Conservation (phyloP, 2,329 filamentous ascomycete genomes). For the Fonsecaea monophora region DNA sequence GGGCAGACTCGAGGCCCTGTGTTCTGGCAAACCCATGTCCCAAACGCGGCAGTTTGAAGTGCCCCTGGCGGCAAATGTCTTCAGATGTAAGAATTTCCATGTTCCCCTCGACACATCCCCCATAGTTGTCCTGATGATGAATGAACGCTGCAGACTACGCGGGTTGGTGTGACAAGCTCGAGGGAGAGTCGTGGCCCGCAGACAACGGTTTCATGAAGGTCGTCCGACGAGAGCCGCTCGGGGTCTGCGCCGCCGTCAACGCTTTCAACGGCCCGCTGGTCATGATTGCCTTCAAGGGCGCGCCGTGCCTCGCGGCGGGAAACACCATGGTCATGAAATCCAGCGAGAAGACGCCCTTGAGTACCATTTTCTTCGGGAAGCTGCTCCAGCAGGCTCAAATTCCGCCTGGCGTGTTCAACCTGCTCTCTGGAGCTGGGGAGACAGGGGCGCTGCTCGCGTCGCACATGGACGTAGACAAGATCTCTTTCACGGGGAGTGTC, state of each 20-base stretch:
- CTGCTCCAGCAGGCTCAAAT: slow-evolving; percentile 63
- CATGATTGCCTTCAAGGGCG: slow-evolving; percentile 58
- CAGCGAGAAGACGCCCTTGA: slow-evolving; percentile 65
- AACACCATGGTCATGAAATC: slow-evolving; percentile 65
- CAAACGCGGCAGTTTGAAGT: too few species aligned
- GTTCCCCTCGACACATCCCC: too few species aligned
- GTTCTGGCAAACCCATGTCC: too few species aligned
- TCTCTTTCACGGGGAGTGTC: too few species aligned
- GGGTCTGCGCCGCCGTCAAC: slow-evolving; percentile 82
- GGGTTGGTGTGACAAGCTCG: slow-evolving; percentile 90
- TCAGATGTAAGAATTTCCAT: too few species aligned
- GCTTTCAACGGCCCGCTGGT: slow-evolving; percentile 85
- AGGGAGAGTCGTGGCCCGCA: slow-evolving; percentile 82
- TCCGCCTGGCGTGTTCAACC: too few species aligned
- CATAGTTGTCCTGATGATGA: too few species aligned
- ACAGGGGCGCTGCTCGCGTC: too few species aligned
- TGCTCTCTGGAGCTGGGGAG: too few species aligned
- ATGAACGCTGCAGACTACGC: slow-evolving; percentile 64
- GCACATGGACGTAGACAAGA: too few species aligned
- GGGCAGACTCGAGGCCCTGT: too few species aligned
- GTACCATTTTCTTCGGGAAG: slow-evolving; percentile 65
- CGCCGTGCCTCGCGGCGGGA: slow-evolving; percentile 61
- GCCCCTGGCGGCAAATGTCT: too few species aligned
- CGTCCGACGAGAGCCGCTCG: slow-evolving; percentile 67
- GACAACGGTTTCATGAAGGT: slow-evolving; percentile 76